Percentiles rank a stretch among this genome's conserved stretches.
These are phyloP conservation scores for Microdochium bolleyi DNA, from an alignment of 2,329 filamentous ascomycete genomes.

Conservation along the genomic window DNA sequence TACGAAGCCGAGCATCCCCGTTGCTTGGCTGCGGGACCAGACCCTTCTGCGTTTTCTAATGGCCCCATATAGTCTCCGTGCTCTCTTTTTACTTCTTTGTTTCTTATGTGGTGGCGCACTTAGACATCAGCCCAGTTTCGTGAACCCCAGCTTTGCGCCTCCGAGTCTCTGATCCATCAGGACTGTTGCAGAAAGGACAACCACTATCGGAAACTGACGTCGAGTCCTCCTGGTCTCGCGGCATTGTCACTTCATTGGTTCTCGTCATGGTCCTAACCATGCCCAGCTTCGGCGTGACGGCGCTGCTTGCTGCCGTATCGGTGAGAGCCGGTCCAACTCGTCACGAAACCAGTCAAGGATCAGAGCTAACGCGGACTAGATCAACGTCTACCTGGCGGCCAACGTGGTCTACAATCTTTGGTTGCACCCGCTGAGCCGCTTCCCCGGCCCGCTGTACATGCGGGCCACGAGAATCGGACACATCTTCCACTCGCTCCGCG, in stretches of 20 bases:
- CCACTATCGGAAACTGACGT: no score
- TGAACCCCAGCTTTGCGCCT: no score
- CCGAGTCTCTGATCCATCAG: no score
- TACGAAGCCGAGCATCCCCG: no score
- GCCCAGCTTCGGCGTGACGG: not conserved
- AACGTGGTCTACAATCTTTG: conserved; percentile 16
- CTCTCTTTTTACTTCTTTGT: no score
- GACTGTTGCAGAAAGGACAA: no score
- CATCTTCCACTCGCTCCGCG: conserved; percentile 2
- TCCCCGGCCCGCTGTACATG: conserved; percentile 18
- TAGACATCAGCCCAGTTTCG: no score
- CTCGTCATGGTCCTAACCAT: not conserved
- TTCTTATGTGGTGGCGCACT: no score
- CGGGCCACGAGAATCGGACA: conserved; percentile 10
- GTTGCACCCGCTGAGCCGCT: conserved; percentile 16
- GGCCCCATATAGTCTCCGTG: no score
- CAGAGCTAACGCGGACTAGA: conserved; percentile 3
- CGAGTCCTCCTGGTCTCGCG: no score
- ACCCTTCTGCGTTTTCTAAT: no score
- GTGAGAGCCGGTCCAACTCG: not conserved
- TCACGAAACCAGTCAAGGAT: not conserved
- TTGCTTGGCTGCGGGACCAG: no score
- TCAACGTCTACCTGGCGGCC: conserved; percentile 9
- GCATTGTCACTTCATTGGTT: not conserved
- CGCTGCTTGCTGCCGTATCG: not conserved